phyloP scores from a whole-genome alignment of 257 asterid genomes.

The Euphrasia confusa region DNA sequence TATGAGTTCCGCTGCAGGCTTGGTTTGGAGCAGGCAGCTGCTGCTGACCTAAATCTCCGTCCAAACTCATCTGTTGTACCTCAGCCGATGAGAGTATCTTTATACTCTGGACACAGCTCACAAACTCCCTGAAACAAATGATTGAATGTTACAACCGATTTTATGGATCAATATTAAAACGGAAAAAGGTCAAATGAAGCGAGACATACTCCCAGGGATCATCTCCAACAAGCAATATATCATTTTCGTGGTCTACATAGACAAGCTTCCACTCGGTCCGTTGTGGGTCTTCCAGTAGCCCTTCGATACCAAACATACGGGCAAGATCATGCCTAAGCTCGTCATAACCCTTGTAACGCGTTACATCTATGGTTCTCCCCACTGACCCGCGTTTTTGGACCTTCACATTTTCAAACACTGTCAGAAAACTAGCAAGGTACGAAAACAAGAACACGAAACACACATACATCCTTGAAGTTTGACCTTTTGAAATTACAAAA shows the following conservation, averaged over 20 bases:
- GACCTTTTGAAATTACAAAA: too few species aligned
- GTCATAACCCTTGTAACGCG: conserved; percentile 79
- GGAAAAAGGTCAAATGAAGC: background rate
- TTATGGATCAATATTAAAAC: background rate
- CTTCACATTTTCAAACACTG: conserved; percentile 34
- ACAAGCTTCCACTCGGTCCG: conserved; percentile 91
- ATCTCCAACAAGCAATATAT: conserved; percentile 77
- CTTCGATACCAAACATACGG: conserved; percentile 91
- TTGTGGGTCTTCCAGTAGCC: conserved; percentile 83
- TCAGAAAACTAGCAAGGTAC: conserved; percentile 6
- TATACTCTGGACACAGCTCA: conserved; percentile 90
- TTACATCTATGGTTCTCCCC: conserved; percentile 88
- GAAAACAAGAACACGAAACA: background rate
- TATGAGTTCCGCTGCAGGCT: conserved; percentile 83
- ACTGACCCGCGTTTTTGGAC: conserved; percentile 98
- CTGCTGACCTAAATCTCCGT: conserved; percentile 70
- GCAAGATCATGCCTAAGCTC: conserved; percentile 92
- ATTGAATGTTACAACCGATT: background rate
- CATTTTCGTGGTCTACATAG: conserved; percentile 81
- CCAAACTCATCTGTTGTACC: conserved; percentile 96
- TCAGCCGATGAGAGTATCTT: conserved; percentile 83
- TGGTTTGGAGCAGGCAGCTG: conserved; percentile 60
- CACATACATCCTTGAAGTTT: background rate
- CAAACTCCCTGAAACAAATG: conserved; percentile 63
- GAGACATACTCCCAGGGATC: conserved; percentile 87